These are phyloP conservation scores for Solanum aculeatissimum DNA, from an alignment of 305 asterid genomes.

Conservation along the genomic window DNA sequence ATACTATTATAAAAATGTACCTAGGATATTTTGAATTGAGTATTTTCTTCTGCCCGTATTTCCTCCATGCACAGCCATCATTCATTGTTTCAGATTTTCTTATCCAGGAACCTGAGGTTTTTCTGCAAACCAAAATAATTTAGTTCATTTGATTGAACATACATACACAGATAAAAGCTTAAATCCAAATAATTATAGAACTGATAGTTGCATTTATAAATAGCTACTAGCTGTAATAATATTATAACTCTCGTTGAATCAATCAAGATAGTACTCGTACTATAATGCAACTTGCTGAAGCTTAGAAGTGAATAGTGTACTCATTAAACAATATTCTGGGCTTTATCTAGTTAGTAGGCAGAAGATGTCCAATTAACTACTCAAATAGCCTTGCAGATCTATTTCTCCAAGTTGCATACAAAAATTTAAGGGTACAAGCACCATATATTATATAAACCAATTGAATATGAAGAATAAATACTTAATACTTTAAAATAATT, in stretches of 20 bases:
- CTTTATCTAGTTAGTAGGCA: not conserved
- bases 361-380: not conserved
- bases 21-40: conserved; percentile 38
- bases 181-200: not conserved
- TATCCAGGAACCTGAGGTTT: conserved; percentile 24
- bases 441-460: not conserved
- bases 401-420: not conserved
- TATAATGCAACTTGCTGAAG: not conserved
- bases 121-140: conserved; percentile 18
- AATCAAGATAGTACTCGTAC: not conserved
- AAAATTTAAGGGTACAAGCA: not conserved
- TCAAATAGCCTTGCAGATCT: not conserved
- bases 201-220: not conserved
- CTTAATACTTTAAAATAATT: not conserved
- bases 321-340: not conserved
- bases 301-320: not conserved
- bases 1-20: conserved; percentile 6
- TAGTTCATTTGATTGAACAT: not conserved
- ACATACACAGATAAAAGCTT: not conserved
- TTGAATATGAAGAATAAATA: not conserved
- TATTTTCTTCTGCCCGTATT: conserved; percentile 67
- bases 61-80: conserved; percentile 67
- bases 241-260: not conserved
- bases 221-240: not conserved
- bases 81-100: conserved; percentile 11